phyloP scores from a whole-genome alignment of 2,329 filamentous ascomycete genomes.

The Chaetothyriales sp. region DNA sequence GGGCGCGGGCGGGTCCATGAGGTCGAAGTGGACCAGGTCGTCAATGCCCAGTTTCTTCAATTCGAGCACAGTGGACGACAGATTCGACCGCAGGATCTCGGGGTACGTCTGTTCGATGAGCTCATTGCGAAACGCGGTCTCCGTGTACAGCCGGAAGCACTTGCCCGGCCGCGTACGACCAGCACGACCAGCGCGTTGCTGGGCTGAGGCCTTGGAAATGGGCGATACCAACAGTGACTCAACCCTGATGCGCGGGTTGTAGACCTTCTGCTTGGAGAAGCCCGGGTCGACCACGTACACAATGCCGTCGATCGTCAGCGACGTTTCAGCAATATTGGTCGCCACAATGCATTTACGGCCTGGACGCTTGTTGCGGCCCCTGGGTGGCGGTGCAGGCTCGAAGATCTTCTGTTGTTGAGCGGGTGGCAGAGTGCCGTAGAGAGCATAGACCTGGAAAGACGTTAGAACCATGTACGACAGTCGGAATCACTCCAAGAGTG shows the following conservation, averaged over 20 bases:
- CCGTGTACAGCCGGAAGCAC: slow-evolving; percentile 93
- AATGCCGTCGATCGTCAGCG: slow-evolving; percentile 93
- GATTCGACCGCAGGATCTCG: slow-evolving; percentile 85
- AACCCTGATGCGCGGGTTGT: slow-evolving; percentile 90
- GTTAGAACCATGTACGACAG: not conserved
- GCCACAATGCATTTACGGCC: slow-evolving; percentile 90
- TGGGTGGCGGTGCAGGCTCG: slow-evolving; percentile 63
- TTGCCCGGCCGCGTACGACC: slow-evolving; percentile 97
- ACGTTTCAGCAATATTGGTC: slow-evolving; percentile 96
- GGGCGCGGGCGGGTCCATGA: slow-evolving; percentile 95
- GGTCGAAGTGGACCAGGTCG: slow-evolving; percentile 92
- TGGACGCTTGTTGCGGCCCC: slow-evolving; percentile 60
- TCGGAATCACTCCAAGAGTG: not conserved
- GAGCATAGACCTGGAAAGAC: slow-evolving; percentile 52
- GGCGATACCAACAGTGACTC: slow-evolving; percentile 95
- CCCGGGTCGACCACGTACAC: slow-evolving; percentile 98
- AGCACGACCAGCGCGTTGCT: slow-evolving; percentile 95
- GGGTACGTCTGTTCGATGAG: slow-evolving; percentile 95
- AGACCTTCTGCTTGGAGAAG: slow-evolving; percentile 98
- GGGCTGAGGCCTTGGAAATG: slow-evolving; percentile 92
- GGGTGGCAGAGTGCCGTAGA: slow-evolving; percentile 86
- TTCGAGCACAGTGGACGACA: slow-evolving; percentile 88
- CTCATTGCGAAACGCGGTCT: slow-evolving; percentile 91
- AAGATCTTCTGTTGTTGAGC: slow-evolving; percentile 92
- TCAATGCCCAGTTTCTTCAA: slow-evolving; percentile 93